Conservation (phyloP, 2,329 filamentous ascomycete species). For the Mollisiaceae sp. region DNA sequence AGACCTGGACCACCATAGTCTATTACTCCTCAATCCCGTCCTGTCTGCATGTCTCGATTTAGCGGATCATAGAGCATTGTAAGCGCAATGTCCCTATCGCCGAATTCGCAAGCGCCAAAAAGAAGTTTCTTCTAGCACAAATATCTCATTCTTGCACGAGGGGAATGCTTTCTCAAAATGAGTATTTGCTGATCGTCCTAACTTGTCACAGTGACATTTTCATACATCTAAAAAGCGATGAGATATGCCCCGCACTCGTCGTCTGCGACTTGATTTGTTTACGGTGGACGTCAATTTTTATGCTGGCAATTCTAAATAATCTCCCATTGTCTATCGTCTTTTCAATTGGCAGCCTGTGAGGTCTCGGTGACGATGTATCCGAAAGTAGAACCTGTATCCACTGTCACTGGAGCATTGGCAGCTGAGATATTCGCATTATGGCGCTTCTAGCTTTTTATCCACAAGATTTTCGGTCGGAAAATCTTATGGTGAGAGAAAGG, state of each 20-base stretch:
- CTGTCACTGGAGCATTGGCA: not conserved
- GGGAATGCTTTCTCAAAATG: not conserved
- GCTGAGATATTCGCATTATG: not conserved
- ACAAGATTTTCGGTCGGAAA: not conserved
- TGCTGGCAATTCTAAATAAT: not conserved
- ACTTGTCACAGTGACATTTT: slow-evolving; percentile 9
- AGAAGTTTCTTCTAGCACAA: not conserved
- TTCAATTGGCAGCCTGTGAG: not conserved
- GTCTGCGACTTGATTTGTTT: not conserved
- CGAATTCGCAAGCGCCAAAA: not conserved
- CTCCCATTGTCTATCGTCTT: not conserved
- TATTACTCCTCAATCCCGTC: not conserved
- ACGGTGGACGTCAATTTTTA: no score
- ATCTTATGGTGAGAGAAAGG: not conserved
- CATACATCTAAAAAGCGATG: not conserved
- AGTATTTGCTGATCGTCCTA: not conserved
- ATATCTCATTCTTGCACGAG: not conserved
- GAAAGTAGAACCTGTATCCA: not conserved
- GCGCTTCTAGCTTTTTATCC: not conserved
- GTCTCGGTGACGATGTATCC: not conserved
- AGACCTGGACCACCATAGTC: not conserved
- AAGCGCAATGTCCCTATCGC: not conserved
- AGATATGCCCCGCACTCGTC: not conserved
- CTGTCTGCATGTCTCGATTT: not conserved
- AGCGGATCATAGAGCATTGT: not conserved